phyloP scores from a whole-genome alignment of 179 eudicot genomes.

The Kewa caespitosa region DNA sequence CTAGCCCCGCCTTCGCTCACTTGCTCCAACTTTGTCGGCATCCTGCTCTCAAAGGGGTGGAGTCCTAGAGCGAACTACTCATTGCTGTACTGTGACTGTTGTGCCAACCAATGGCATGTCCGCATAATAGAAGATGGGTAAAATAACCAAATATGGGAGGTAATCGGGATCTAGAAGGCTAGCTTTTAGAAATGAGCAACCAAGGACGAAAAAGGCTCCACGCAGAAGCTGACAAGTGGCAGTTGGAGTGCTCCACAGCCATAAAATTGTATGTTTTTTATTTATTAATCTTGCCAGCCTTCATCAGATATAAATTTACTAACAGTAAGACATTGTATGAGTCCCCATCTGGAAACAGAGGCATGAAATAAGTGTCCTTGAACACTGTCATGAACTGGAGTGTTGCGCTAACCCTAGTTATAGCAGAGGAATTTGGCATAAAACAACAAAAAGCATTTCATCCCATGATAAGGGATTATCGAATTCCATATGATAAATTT shows the following conservation, averaged over 20 bases:
- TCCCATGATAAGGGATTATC: not conserved
- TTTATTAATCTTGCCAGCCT: too few relatives aligned
- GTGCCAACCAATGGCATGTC: too few relatives aligned
- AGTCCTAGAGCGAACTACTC: slow-evolving; percentile 11
- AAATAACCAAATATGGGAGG: too few relatives aligned
- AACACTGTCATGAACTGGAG: not conserved
- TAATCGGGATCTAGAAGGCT: too few relatives aligned
- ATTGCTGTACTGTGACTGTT: not conserved
- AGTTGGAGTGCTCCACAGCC: too few relatives aligned
- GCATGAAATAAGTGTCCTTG: not conserved
- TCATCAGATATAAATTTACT: not conserved
- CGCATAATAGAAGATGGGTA: too few relatives aligned
- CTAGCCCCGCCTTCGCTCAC: too few relatives aligned
- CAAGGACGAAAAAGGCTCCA: too few relatives aligned
- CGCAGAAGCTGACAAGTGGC: too few relatives aligned
- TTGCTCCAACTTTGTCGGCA: slow-evolving; percentile 10
- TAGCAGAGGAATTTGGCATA: not conserved
- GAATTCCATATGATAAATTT: not conserved
- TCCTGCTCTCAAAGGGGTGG: slow-evolving; percentile 1
- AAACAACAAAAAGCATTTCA: not conserved
- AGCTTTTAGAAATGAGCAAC: too few relatives aligned
- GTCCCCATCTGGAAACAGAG: not conserved
- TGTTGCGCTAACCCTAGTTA: not conserved
- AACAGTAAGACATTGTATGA: not conserved
- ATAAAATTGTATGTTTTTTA: too few relatives aligned